Base-by-base conservation (phyloP, 202 grass and related monocot genomes). In the Setaria viridis region DNA sequence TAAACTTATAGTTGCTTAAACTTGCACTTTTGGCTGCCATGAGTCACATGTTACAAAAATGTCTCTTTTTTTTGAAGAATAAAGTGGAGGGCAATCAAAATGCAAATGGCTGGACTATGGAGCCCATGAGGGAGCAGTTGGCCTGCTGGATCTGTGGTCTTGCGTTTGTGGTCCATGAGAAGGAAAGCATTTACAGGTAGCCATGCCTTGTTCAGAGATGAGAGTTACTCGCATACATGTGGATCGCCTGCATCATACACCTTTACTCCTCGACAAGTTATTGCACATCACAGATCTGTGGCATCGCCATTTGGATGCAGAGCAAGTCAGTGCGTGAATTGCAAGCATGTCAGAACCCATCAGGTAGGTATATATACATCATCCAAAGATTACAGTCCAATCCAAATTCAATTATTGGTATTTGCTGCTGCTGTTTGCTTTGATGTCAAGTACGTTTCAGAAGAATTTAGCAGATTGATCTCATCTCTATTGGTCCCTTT, bases 181-280 rank as follows among this genome's bases (percentile, higher is more conserved):
- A 83, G 59, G 9, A 45, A 50, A 54, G 59, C 59, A 45, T 90
- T 90, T 62, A 79, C 84, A 69, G 82, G 21, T 79, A 62, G 67
- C 48, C 64, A 60, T 63, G 54, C 45, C 45, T 75, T 35, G 5
- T 14, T 82, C 43, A 80, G 66, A 84, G 9, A 79, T 34, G 59
- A 87, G 49, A 87, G 53, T 71, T 78, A 80, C 57, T 77, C 57
- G 3, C 75, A 55, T 67, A 14, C 79, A 83, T 55, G 84, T 83
- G 84, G 62, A 74, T 83, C 74, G 45, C 73, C 73, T 90, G 79
- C 72, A 57, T 56, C 78, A 56, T 19, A 17, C 9, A 76, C 65
- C 49, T 82, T 83, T 64, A 86, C 84, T 89, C 35, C 66, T 74
- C 49, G 19, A 55, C 69, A 45, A 80, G 75, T 80, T 64, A 87